Base-by-base conservation (phyloP, 1,284 basidiomycete genomes). In the Thecaphora thlaspeos region DNA sequence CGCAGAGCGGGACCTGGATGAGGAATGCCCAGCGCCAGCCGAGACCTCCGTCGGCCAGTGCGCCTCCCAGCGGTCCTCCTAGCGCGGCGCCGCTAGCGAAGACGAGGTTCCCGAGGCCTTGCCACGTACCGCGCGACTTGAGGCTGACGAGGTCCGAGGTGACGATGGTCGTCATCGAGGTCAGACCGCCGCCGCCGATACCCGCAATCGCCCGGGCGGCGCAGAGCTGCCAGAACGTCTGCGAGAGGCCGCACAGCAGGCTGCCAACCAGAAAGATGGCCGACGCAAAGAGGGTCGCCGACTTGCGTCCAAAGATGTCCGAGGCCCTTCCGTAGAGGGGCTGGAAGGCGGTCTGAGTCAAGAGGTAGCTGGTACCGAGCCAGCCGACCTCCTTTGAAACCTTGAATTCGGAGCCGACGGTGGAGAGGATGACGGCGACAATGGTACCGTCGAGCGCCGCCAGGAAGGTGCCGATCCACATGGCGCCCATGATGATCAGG, bases 161-260 rank as follows among this genome's bases (percentile, higher is more conserved):
- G 42, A 81, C 78, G 45, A 80, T 75, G 59, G 80, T 81, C 1
- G 76, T 55, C 66, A 81, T 78, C 23, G 75, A 74, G 43, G 80
- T 81, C 46, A 81, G 68, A 12, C 81, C 81, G 28, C 81, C 80
- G 18, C 81, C 80, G 14, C 80, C 81, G 19, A 80, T 77, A 54
- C 81, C 81, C 9, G 78, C 75, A 15, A 81, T 75, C 8, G 80
- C 80, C 26, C 81, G 67, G 28, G 77, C 78, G 26, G 61, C 60
- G 43, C 72, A 75, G 10, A 75, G 67, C 65, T 72, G 71, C 61
- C 54, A 55, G 57, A 76, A 73, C 17, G 63, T 67, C 47, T 67
- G 70, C 19, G 70, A 68, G 42, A 76, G 65, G 53, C 75, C 73
- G 46, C 75, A 77, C 34, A 76, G 50, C 9, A 75, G 59, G 23